Evolutionary conservation across 2,329 filamentous ascomycete genomes (phyloP).

Genomic region (Trichoderma atroviride): DNA sequence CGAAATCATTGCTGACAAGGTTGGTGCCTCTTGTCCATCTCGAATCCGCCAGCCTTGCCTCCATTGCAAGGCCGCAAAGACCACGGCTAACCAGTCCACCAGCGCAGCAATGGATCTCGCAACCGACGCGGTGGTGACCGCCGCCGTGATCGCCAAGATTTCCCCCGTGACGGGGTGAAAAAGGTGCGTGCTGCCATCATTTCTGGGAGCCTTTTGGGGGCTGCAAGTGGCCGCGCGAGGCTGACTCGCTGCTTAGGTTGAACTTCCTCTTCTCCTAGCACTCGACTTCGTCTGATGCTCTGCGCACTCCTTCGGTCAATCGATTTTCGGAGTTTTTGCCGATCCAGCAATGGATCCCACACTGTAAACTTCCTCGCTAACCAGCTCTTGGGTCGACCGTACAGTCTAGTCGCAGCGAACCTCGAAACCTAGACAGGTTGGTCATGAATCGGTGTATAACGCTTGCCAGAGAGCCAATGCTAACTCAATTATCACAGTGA

Average conservation of each 20-base stretch:
- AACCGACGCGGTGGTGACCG: constrained; percentile 42
- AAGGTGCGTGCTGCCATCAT: constrained; percentile 62
- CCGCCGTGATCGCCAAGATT: constrained; percentile 46
- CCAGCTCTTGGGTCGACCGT: constrained; percentile 42
- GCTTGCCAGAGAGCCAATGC: not conserved
- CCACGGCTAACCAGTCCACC: constrained; percentile 27
- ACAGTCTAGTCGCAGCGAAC: constrained; percentile 64
- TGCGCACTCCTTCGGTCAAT: constrained; percentile 36
- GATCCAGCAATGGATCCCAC: constrained; percentile 37
- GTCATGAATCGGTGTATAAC: constrained; percentile 35
- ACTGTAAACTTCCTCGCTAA: constrained; percentile 42
- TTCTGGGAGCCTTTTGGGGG: not conserved
- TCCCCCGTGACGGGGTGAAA: constrained; percentile 83
- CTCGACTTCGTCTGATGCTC: constrained; percentile 37
- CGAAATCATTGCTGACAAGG: constrained; percentile 58
- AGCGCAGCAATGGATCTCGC: constrained; percentile 42
- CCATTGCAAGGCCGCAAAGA: not conserved
- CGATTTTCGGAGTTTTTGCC: constrained; percentile 38
- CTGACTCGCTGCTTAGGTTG: constrained; percentile 38
- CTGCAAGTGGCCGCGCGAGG: constrained; percentile 17
- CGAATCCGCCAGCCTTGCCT: constrained; percentile 10
- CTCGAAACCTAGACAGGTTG: constrained; percentile 71
- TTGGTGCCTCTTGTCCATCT: constrained; percentile 32
- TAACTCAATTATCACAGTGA: constrained; percentile 57
- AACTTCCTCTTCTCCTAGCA: constrained; percentile 32